Evolutionary conservation across 2,329 filamentous ascomycete species (phyloP), one percentile per base, ranked within the genome.

Genomic region (Periconia digitata): DNA sequence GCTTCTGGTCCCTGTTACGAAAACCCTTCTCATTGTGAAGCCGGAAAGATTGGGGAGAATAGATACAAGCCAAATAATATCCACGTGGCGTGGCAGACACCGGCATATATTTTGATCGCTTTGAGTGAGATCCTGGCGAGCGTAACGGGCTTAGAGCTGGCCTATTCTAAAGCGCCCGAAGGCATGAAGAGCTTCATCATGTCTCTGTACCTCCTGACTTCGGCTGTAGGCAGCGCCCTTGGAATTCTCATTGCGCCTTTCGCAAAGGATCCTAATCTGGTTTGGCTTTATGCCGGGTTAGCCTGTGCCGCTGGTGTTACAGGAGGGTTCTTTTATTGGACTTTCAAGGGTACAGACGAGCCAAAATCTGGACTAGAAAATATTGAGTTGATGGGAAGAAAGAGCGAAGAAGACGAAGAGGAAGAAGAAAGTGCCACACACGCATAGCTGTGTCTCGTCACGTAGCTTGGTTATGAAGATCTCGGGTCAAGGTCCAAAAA

Each of bases 211-310:
- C 74, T 85, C 47, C 75, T 85, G 52, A 85, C 81, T 34, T 81
- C 74, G 39, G 83, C 82, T 3, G 75, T 82, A 38, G 81, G 81
- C 3, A 77, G 81, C 2, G 80, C 80, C 24, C 70, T 90, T 18
- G 83, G 80, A 2, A 81, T 85, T 56, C 79, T 84, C 2, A 72
- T 89, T 12, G 78, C 82, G 1, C 82, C 85, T 0, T 71, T 77
- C 5, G 80, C 83, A 6, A 78, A 78, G 47, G 83, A 90, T 63
- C 86, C 86, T 18, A 76, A 83, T 55, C 78, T 87, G 58, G 62
- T 85, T 48, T 87, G 84, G 83, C 80, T 89, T 77, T 87, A 86
- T 59, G 74, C 76, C 20, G 81, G 80, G 17, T 69, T 86, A n/a
- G 78, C 77, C 5, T 59, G 71, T 44, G 74, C 75, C 15, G 77